Conservation (phyloP, 169 alveolate genomes). For the Plasmodium cynomolgi region DNA sequence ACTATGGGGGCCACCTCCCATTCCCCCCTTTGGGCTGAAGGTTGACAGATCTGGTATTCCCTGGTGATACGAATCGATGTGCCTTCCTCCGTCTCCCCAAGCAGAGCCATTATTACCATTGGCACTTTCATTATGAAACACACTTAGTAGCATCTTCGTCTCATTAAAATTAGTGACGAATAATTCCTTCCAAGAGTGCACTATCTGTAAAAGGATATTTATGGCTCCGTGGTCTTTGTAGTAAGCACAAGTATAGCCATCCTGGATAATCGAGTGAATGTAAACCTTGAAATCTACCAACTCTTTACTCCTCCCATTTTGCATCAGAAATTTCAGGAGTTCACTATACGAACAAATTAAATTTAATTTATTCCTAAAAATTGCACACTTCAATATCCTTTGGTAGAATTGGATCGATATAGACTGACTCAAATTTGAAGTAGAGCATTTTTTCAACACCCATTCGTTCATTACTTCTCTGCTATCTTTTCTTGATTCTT, state of each 20-base stretch:
- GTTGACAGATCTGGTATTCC: background rate
- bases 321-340: constrained; percentile 6
- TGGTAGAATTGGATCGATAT: constrained; percentile 32
- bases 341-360: constrained; percentile 50
- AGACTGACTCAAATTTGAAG: background rate
- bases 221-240: constrained; percentile 64
- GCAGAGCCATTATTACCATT: background rate
- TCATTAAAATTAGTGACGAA: constrained; percentile 28
- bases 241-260: constrained; percentile 74
- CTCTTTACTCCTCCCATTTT: constrained; percentile 11
- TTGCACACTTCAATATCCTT: constrained; percentile 36
- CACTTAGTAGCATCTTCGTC: constrained; percentile 27
- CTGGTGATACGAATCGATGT: background rate
- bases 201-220: constrained; percentile 57
- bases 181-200: constrained; percentile 31
- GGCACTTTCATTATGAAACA: constrained; percentile 25
- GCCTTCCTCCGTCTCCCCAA: background rate
- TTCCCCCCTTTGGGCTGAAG: background rate
- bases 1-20: background rate
- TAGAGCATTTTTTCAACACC: constrained; percentile 35
- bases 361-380: constrained; percentile 44
- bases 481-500: constrained; percentile 12
- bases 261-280: constrained; percentile 57
- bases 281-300: constrained; percentile 21
- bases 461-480: constrained; percentile 29